Evolutionary conservation across 371 early-diverging fungal species (phyloP), one percentile per base, ranked within the genome.

Genomic region (Rhizomucor miehei): DNA sequence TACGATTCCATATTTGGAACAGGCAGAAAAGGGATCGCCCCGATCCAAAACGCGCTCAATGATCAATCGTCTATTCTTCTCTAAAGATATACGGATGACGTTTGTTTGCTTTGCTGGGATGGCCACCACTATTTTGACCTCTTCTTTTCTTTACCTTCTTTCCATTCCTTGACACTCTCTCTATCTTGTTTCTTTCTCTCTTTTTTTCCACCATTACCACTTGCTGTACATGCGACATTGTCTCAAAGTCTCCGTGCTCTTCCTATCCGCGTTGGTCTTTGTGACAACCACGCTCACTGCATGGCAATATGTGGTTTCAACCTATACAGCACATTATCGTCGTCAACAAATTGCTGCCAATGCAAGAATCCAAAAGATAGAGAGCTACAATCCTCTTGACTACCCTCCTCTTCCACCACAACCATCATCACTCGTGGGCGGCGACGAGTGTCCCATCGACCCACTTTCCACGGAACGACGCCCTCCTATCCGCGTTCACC

Each of bases 371-470:
- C 23, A 19, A 17, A 19, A 16, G 8, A 38, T 54, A 13, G 47
- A 54, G 16, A 35, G 46, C 12, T 54, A 23, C 37, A 5, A 46
- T 13, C 25, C 17, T 5, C 23, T 8, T 10, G 54, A 54, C 19
- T 56, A 56, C 25, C 56, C 56, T n/a, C 48, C 48, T 19, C 21
- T 56, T 12, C 56, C 56, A 25, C 38, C 34, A 13, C 1, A 6
- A 3, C 11, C 29, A 19, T 8, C 29, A 29, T n/a, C n/a, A n/a
- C n/a, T n/a, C n/a, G n/a, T n/a, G n/a, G n/a, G n/a, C n/a, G n/a
- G n/a, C n/a, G 23, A 19, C 10, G 24, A 13, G 3, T 59, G 59
- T 23, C 59, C 53, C n/a, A 11, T 44, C 11, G 48, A 59, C 23
- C 60, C 54, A 14, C 43, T 54, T 20, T 36, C 43, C 10, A 44